Evolutionary conservation across 192 early-diverging fungal species (phyloP).

Genomic region (Backusella circina): DNA sequence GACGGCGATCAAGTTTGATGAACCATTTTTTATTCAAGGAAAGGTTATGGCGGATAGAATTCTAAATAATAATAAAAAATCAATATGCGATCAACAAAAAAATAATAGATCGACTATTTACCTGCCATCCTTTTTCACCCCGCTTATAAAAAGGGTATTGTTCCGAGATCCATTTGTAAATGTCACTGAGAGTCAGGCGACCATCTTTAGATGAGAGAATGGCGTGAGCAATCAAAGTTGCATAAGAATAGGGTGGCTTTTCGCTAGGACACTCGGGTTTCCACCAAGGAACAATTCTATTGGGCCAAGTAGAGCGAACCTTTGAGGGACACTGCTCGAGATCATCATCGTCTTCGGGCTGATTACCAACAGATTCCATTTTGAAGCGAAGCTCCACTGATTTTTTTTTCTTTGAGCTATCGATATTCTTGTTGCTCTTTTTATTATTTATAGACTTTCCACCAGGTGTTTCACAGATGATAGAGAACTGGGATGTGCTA

Average conservation of each 20-base stretch:
- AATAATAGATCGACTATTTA: slow-evolving; percentile 17
- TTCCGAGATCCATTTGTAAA: slow-evolving; percentile 76
- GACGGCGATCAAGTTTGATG: slow-evolving; percentile 61
- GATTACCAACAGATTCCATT: slow-evolving; percentile 18
- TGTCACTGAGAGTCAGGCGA: slow-evolving; percentile 75
- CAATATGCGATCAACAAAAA: not conserved
- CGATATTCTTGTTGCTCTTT: not conserved
- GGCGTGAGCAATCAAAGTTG: slow-evolving; percentile 76
- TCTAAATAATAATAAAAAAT: slow-evolving; percentile 41
- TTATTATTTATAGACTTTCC: not conserved
- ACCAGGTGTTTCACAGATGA: not conserved
- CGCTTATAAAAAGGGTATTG: slow-evolving; percentile 70
- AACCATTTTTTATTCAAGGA: slow-evolving; percentile 78
- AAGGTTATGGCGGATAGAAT: slow-evolving; percentile 88
- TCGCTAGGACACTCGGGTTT: slow-evolving; percentile 17
- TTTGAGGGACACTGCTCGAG: slow-evolving; percentile 12
- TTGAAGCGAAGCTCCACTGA: slow-evolving; percentile 13
- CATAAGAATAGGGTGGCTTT: slow-evolving; percentile 79
- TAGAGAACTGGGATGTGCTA: slow-evolving; percentile 1
- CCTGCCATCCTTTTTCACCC: slow-evolving; percentile 74
- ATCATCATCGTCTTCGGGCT: slow-evolving; percentile 21
- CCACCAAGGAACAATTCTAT: slow-evolving; percentile 26
- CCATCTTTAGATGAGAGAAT: slow-evolving; percentile 57
- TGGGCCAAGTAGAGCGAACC: slow-evolving; percentile 11
- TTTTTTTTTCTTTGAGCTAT: not conserved